phyloP scores from a whole-genome alignment of 2,329 filamentous ascomycete species.

The Neonectria faginata region DNA sequence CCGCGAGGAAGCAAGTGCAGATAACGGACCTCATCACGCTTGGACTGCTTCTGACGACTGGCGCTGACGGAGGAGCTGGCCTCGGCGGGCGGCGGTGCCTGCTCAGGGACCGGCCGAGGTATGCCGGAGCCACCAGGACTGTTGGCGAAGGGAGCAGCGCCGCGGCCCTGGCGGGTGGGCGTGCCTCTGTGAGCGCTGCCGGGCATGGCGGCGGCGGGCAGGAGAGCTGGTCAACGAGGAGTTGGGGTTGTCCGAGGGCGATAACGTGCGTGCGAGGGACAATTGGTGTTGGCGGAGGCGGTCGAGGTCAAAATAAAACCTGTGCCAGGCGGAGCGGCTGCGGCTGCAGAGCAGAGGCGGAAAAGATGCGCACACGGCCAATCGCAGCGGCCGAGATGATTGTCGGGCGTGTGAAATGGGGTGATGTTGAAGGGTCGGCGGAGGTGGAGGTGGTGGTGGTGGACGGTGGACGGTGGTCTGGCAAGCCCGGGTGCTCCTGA shows the following conservation, averaged over 20 bases:
- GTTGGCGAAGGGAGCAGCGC: slow-evolving; percentile 69
- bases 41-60: slow-evolving; percentile 95
- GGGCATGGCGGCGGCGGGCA: slow-evolving; percentile 58
- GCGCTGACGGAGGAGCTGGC: slow-evolving; percentile 81
- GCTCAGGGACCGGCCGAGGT: slow-evolving; percentile 77
- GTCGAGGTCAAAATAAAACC: slow-evolving; percentile 27
- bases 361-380: slow-evolving; percentile 32
- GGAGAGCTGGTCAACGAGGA: slow-evolving; percentile 35
- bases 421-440: slow-evolving; percentile 37
- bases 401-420: slow-evolving; percentile 42
- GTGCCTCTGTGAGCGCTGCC: slow-evolving; percentile 76
- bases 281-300: slow-evolving; percentile 35
- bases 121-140: slow-evolving; percentile 74
- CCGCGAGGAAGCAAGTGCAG: slow-evolving; percentile 11
- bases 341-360: slow-evolving; percentile 35
- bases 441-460: slow-evolving; percentile 15
- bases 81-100: slow-evolving; percentile 64
- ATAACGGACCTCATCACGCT: slow-evolving; percentile 91
- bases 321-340: slow-evolving; percentile 27
- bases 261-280: slow-evolving; percentile 28
- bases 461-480: slow-evolving; percentile 16
- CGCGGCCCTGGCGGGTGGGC: slow-evolving; percentile 72
- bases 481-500: slow-evolving; percentile 17
- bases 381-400: slow-evolving; percentile 44
- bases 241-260: slow-evolving; percentile 32